Conservation (phyloP, 2,329 filamentous ascomycete species). For the Xylaria sp. region DNA sequence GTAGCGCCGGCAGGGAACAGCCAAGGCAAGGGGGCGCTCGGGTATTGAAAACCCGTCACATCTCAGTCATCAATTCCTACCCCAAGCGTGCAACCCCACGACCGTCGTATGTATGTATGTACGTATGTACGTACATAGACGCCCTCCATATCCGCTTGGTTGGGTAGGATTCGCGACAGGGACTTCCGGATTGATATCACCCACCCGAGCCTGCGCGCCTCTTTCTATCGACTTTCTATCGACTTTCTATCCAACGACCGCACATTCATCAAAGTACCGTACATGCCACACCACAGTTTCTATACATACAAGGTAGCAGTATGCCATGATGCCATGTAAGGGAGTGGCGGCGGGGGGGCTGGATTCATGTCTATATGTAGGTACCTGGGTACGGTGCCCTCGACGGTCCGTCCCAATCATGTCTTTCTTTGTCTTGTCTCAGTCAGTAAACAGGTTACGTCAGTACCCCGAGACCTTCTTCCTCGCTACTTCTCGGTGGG, state of each 20-base stretch:
- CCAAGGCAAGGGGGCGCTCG: background rate
- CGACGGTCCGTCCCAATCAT: background rate
- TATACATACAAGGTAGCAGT: background rate
- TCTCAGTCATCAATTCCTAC: constrained; percentile 20
- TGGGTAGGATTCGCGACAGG: constrained; percentile 27
- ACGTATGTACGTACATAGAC: no score
- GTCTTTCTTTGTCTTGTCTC: constrained; percentile 5
- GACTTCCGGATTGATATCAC: constrained; percentile 22
- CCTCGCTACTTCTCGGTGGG: background rate
- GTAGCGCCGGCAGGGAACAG: background rate
- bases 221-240: no score
- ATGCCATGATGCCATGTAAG: background rate
- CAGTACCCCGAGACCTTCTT: no score
- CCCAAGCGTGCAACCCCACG: background rate
- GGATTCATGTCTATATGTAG: background rate
- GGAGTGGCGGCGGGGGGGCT: constrained; percentile 10
- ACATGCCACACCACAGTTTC: constrained; percentile 9
- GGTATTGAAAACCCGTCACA: constrained; percentile 14
- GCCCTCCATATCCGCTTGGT: constrained; percentile 20
- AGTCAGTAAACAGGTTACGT: background rate
- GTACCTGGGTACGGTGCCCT: no score
- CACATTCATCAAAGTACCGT: constrained; percentile 18
- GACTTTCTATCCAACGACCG: background rate
- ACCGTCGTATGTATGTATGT: no score
- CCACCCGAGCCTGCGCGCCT: constrained; percentile 5